Evolutionary conservation across 2,329 filamentous ascomycete genomes (phyloP), one percentile per base, ranked within the genome.

Genomic region (Madurella mycetomatis): DNA sequence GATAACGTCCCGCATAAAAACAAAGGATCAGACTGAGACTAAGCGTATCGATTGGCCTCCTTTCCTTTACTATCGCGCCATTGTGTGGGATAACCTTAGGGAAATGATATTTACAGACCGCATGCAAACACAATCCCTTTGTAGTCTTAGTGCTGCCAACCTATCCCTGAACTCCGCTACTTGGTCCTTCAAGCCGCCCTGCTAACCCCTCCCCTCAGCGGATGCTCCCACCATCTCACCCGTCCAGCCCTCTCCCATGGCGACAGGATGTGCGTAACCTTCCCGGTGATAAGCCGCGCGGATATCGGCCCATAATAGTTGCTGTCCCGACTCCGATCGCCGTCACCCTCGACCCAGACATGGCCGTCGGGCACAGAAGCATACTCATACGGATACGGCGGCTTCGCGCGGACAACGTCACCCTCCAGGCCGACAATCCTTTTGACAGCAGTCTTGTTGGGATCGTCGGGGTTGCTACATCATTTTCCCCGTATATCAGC

Each of bases 331-430:
- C 81, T 78, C 63, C 82, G 81, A 64, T 81, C 81, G 12, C 87
- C 90, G 67, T 99, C 94, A 1, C 94, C 94, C 69, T 97, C 92
- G 1, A 99, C 84, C 94, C 94, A 99, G 30, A 97, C 79, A 73
- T 97, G 92, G 16, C 90, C 90, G 58, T 79, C 79, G 5, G 92
- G 92, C 18, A 99, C 82, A 58, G 80, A 78, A 44, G 88, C 74
- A 9, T 70, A 76, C 1, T 73, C 62, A 15, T 77, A 69, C 9
- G 82, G 78, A 66, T 84, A 87, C 16, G 84, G 84, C 50, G 75
- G 70, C 54, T 81, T 78, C 41, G 88, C 87, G 52, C 75, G 77
- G 31, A 97, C 83, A 1, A 82, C 75, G 67, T 97, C 92, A 9
- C 92, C 91, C 49, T 87, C 85, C 4, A 96, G 66, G 0, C 82